These are phyloP conservation scores for Cercophora sp. DNA, from an alignment of 495 filamentous ascomycete genomes.

Conservation along the genomic window DNA sequence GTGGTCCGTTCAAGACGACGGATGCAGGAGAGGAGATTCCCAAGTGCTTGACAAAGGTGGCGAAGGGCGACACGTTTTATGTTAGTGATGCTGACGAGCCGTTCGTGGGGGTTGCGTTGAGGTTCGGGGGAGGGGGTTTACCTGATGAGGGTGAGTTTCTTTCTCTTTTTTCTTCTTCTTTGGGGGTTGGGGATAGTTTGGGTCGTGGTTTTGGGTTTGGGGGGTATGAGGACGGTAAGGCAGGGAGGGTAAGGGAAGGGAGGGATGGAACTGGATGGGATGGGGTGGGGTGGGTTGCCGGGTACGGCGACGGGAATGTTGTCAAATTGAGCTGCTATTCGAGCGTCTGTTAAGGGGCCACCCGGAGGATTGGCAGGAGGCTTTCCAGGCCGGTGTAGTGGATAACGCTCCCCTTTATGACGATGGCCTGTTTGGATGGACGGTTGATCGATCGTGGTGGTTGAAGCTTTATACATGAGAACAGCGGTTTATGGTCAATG, in stretches of 20 bases:
- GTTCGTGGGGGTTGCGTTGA: slow-evolving; percentile 69
- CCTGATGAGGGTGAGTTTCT: slow-evolving; percentile 57
- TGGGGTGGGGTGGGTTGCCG: too few species aligned
- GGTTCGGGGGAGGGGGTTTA: slow-evolving; percentile 52
- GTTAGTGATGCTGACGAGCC: slow-evolving; percentile 79
- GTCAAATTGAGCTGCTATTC: too few species aligned
- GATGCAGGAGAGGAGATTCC: slow-evolving; percentile 54
- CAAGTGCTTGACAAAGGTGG: slow-evolving; percentile 33
- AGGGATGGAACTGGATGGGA: background rate
- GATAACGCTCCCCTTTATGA: too few species aligned
- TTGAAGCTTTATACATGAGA: too few species aligned
- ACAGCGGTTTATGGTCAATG: too few species aligned
- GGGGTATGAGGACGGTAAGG: background rate
- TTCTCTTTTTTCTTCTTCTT: slow-evolving; percentile 7
- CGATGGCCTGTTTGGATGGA: too few species aligned
- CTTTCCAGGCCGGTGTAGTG: too few species aligned
- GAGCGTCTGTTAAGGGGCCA: too few species aligned
- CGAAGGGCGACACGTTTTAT: slow-evolving; percentile 60
- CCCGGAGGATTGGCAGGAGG: too few species aligned
- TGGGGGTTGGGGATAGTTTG: background rate
- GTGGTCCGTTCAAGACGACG: slow-evolving; percentile 44
- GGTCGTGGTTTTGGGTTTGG: background rate
- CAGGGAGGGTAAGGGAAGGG: background rate
- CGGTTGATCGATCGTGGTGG: too few species aligned
- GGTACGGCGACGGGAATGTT: too few species aligned